Evolutionary conservation across 352 stramenopile species (phyloP).

Genomic region (Peronospora belbahrii): DNA sequence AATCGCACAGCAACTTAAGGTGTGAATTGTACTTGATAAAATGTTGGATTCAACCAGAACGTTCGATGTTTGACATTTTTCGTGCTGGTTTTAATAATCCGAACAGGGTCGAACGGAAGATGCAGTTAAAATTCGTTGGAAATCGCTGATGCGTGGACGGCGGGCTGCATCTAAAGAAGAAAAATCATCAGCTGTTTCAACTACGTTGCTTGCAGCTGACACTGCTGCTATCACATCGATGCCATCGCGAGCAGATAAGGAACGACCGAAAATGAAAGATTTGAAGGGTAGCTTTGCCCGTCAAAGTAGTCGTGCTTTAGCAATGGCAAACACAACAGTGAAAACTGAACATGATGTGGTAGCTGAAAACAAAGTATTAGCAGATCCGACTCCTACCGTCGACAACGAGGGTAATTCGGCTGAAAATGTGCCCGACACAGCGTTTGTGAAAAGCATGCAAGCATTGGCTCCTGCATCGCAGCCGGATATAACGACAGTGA

Average conservation of each 20-base stretch:
- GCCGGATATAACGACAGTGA: slow-evolving; percentile 11
- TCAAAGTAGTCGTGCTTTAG: slow-evolving; percentile 25
- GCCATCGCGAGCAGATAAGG: slow-evolving; percentile 11
- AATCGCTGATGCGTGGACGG: slow-evolving; percentile 80
- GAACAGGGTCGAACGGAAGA: slow-evolving; percentile 87
- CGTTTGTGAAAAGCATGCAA: slow-evolving; percentile 26
- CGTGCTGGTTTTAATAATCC: neutral
- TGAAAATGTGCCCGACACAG: slow-evolving; percentile 12
- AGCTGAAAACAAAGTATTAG: slow-evolving; percentile 12
- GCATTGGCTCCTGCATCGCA: slow-evolving; percentile 15
- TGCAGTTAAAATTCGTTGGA: slow-evolving; percentile 91
- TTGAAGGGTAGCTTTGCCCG: slow-evolving; percentile 32
- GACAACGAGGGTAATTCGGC: slow-evolving; percentile 1
- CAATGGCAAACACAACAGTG: slow-evolving; percentile 1
- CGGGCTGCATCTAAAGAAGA: slow-evolving; percentile 65
- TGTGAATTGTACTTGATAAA: slow-evolving; percentile 10
- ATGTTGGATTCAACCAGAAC: neutral
- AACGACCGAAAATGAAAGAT: slow-evolving; percentile 30
- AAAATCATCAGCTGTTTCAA: slow-evolving; percentile 23
- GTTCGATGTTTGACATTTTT: slow-evolving; percentile 1
- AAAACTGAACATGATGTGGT: slow-evolving; percentile 22
- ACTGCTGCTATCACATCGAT: slow-evolving; percentile 6
- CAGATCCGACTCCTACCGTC: slow-evolving; percentile 2
- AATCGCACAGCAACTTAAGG: slow-evolving; percentile 87
- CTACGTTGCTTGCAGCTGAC: slow-evolving; percentile 9